phyloP scores from a whole-genome alignment of 2,329 filamentous ascomycete genomes.

The Curvularia sp. region DNA sequence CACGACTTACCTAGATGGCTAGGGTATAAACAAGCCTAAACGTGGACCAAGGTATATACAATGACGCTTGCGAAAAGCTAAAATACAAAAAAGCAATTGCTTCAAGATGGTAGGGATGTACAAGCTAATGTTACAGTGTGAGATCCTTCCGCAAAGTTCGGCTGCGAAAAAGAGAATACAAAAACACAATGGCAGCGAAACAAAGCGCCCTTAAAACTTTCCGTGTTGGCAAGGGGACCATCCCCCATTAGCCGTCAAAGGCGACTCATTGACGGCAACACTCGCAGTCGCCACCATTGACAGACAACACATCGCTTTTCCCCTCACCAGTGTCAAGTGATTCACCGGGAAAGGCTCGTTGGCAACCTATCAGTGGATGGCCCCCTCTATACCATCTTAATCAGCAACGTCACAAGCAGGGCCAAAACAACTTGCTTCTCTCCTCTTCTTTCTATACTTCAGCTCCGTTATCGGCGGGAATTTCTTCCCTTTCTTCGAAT shows the following conservation, averaged over 20 bases:
- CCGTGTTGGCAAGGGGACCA: neutral
- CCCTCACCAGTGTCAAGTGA: neutral
- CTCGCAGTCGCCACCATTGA: neutral
- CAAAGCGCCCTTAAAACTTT: neutral
- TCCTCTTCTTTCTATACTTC: neutral
- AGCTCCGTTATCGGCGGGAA: conserved; percentile 1
- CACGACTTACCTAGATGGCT: neutral
- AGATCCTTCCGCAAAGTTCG: neutral
- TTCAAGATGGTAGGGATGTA: conserved; percentile 7
- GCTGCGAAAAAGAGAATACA: neutral
- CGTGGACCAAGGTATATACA: neutral
- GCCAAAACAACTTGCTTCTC: neutral
- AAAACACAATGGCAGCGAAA: neutral
- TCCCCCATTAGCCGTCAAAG: neutral
- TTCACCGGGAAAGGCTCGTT: neutral
- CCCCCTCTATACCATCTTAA: neutral
- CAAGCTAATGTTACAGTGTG: conserved; percentile 10
- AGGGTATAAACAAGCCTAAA: neutral
- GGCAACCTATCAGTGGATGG: conserved; percentile 1
- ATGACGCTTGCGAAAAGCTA: neutral
- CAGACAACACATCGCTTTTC: neutral
- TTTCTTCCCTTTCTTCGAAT: neutral
- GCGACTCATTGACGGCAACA: neutral
- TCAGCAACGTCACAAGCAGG: conserved; percentile 2
- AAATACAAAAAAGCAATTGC: neutral